Evolutionary conservation across 2,329 filamentous ascomycete species (phyloP), one percentile per base, ranked within the genome.

Genomic region (Epicoccum sorghinum): DNA sequence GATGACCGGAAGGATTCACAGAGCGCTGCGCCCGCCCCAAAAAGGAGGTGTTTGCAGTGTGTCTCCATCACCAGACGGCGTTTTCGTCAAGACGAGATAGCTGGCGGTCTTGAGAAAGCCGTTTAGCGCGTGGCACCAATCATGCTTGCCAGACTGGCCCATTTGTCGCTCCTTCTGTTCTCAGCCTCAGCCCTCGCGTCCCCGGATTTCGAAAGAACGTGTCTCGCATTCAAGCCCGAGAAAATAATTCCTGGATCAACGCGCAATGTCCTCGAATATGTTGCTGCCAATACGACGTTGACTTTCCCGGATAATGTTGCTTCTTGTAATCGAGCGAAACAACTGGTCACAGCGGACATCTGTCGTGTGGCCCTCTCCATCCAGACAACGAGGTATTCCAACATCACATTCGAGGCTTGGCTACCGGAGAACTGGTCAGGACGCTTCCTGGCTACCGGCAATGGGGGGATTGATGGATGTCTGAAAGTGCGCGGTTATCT

Each of bases 331-430:
- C 67, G 65, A 33, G 50, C 65, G 1, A 71, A 48, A 14, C 77
- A 79, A 52, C 27, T 60, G 1, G 73, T 79, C 7, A 57, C 71
- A 2, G 66, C 62, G 1, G 72, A 77, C 46, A 25, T 79, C 4
- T 81, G 79, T 54, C 75, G 78, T 7, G 64, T 80, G 22, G 71
- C 75, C 2, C 70, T 81, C 47, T 71, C 69, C 8, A 74, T 80
- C 12, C 60, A 68, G 4, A 80, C 78, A 0, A 78, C 77, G 3
- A 69, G 69, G 4, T 27, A 42, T 3, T 69, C 65, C 10, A 75
- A 77, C 33, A 78, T 84, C 29, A 76, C 62, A 1, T 66, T 78
- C 40, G 77, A 79, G 55, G 66, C 72, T 8, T 79, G 74, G 64
- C 73, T 60, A 65, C 55, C 59, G 1, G 57, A 61, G n/a, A 12